A percentile compares a stretch with the other conserved stretches of the same genome.
Evolutionary conservation across 129 eudicot genomes (phyloP).

Genomic region (Escallonia herrerae): DNA sequence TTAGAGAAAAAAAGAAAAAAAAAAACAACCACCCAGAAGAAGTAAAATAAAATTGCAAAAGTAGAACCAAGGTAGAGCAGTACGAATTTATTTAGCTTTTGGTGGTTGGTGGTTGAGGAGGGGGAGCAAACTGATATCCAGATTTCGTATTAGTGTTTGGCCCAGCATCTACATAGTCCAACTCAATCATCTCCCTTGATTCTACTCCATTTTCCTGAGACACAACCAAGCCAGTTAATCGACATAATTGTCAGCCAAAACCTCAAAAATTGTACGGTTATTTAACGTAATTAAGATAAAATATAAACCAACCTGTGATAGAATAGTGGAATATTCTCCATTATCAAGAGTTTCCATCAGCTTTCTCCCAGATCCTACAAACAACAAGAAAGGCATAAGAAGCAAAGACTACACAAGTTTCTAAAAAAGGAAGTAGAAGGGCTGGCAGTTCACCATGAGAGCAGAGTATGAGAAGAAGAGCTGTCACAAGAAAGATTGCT

Average conservation of each 20-base stretch:
- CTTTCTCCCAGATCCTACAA: neutral
- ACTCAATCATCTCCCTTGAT: constrained; percentile 5
- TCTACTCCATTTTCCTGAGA: constrained; percentile 1
- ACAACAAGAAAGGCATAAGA: neutral
- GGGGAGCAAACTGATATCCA: neutral
- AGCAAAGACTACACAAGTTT: neutral
- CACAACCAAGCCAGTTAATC: neutral
- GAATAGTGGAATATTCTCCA: neutral
- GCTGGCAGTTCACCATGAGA: neutral
- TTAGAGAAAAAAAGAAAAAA: too few species aligned
- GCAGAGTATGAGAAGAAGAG: constrained; percentile 8
- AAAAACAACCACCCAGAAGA: too few species aligned
- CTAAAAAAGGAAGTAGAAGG: neutral
- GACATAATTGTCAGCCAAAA: neutral
- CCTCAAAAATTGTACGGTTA: neutral
- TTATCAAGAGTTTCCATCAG: neutral
- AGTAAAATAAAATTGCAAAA: too few species aligned
- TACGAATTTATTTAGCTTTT: constrained; percentile 10
- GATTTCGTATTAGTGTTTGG: constrained; percentile 12
- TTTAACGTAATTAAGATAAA: too few species aligned
- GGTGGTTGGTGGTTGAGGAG: constrained; percentile 5
- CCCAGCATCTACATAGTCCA: constrained; percentile 13
- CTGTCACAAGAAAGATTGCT: neutral
- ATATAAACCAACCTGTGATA: neutral
- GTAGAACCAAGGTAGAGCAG: too few species aligned